Percentiles rank a stretch among this genome's conserved stretches.
phyloP scores from a whole-genome alignment of 495 filamentous ascomycete genomes.

The Penicillium canariense region DNA sequence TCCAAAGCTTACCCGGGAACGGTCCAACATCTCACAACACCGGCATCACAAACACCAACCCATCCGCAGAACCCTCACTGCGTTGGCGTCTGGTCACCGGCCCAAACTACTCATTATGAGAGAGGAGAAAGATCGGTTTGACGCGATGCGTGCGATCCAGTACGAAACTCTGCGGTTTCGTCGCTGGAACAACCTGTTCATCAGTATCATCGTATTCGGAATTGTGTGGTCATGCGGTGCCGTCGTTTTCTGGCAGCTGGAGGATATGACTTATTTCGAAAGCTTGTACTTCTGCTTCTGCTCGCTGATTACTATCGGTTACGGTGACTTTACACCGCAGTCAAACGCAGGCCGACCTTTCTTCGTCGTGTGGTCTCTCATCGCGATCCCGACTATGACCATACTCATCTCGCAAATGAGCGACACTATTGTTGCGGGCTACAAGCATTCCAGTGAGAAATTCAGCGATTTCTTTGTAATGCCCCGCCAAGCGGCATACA shows the following conservation, averaged over 20 bases:
- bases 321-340: constrained; percentile 74
- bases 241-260: constrained; percentile 64
- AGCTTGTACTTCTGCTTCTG: constrained; percentile 81
- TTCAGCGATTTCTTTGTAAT: constrained; percentile 60
- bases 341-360: constrained; percentile 77
- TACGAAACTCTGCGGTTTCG: constrained; percentile 57
- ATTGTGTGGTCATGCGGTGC: constrained; percentile 82
- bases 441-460: constrained; percentile 52
- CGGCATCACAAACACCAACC: constrained; percentile 18
- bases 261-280: constrained; percentile 65
- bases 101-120: constrained; percentile 37
- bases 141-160: constrained; percentile 81
- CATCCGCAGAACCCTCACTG: constrained; percentile 26
- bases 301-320: constrained; percentile 83
- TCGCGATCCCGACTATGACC: constrained; percentile 67
- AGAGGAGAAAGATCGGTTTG: constrained; percentile 67
- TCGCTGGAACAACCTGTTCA: constrained; percentile 67
- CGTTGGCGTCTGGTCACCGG: constrained; percentile 15
- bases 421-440: constrained; percentile 56
- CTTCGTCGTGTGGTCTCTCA: constrained; percentile 81
- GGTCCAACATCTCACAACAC: constrained; percentile 7
- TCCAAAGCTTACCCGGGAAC: constrained; percentile 3
- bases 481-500: constrained; percentile 52
- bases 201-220: constrained; percentile 62
- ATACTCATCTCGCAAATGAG: constrained; percentile 64